These are phyloP conservation scores for Cercospora zeae-maydis DNA, from an alignment of 2,329 filamentous ascomycete genomes.

Conservation along the genomic window DNA sequence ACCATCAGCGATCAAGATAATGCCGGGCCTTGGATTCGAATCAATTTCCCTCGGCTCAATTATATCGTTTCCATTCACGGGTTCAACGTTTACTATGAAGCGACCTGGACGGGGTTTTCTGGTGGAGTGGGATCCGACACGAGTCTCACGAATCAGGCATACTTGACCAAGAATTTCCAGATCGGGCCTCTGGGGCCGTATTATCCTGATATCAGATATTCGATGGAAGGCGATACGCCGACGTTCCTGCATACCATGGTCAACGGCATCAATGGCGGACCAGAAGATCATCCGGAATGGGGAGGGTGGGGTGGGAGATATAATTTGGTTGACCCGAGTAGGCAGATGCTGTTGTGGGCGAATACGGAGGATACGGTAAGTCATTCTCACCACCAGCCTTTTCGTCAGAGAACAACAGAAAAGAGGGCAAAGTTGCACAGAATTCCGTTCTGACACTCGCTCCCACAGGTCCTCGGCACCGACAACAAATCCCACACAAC, in stretches of 20 bases:
- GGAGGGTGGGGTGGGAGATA: slow-evolving; percentile 53
- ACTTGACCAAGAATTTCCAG: slow-evolving; percentile 52
- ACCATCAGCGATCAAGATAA: slow-evolving; percentile 60
- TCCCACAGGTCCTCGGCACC: slow-evolving; percentile 31
- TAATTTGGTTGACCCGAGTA: slow-evolving; percentile 3
- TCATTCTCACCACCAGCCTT: background rate
- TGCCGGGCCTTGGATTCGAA: slow-evolving; percentile 55
- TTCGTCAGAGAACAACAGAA: background rate
- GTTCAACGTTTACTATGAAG: slow-evolving; percentile 54
- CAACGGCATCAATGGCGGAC: slow-evolving; percentile 44
- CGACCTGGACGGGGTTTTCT: slow-evolving; percentile 57
- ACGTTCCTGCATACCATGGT: slow-evolving; percentile 50
- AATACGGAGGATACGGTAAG: slow-evolving; percentile 3
- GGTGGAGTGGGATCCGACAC: slow-evolving; percentile 29
- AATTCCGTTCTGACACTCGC: slow-evolving; percentile 18
- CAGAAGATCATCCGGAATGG: slow-evolving; percentile 44
- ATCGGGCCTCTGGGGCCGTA: slow-evolving; percentile 46
- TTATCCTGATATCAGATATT: slow-evolving; percentile 48
- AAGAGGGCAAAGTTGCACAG: background rate
- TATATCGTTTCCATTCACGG: slow-evolving; percentile 57
- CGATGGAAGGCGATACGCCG: slow-evolving; percentile 54
- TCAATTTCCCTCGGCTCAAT: slow-evolving; percentile 52
- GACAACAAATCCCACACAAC: slow-evolving; percentile 37
- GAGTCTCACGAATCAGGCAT: slow-evolving; percentile 38
- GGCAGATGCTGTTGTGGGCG: slow-evolving; percentile 3